A percentile compares a stretch with the other conserved stretches of the same genome.
These are phyloP conservation scores for Blastobotrys petasosporus DNA, from an alignment of 1,139 yeast genomes.

Conservation along the genomic window DNA sequence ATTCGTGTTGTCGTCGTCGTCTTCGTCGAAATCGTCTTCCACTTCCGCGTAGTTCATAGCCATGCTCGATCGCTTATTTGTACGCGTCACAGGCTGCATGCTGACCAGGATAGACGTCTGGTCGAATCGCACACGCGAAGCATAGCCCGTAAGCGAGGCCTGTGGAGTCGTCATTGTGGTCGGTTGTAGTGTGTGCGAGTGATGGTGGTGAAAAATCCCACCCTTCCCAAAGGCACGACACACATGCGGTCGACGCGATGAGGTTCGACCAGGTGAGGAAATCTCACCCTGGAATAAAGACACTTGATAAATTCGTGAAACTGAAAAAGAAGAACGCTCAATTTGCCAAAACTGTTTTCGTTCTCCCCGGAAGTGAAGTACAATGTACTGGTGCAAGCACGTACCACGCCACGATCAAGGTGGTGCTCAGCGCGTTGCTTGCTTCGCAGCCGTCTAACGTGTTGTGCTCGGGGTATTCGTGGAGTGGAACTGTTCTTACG, in stretches of 20 bases:
- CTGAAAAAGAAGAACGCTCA: too few species aligned
- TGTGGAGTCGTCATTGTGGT: conserved; percentile 47
- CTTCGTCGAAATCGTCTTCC: conserved; percentile 70
- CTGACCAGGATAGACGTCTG: conserved; percentile 65
- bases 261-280: too few species aligned
- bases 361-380: too few species aligned
- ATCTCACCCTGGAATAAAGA: too few species aligned
- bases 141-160: conserved; percentile 65
- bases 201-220: background rate
- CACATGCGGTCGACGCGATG: too few species aligned
- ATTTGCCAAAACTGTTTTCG: too few species aligned
- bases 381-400: too few species aligned
- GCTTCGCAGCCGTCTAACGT: background rate
- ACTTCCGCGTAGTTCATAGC: conserved; percentile 77
- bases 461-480: conserved; percentile 1
- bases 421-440: background rate
- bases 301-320: too few species aligned
- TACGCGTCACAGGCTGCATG: conserved; percentile 65
- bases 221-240: too few species aligned
- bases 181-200: background rate
- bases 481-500: background rate
- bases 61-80: conserved; percentile 60
- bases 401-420: too few species aligned
- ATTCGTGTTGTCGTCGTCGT: conserved; percentile 40
- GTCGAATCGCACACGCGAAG: conserved; percentile 58